These are phyloP conservation scores for Sugiyamaella neomexicana DNA, from an alignment of 1,139 yeast genomes.

Conservation along the genomic window DNA sequence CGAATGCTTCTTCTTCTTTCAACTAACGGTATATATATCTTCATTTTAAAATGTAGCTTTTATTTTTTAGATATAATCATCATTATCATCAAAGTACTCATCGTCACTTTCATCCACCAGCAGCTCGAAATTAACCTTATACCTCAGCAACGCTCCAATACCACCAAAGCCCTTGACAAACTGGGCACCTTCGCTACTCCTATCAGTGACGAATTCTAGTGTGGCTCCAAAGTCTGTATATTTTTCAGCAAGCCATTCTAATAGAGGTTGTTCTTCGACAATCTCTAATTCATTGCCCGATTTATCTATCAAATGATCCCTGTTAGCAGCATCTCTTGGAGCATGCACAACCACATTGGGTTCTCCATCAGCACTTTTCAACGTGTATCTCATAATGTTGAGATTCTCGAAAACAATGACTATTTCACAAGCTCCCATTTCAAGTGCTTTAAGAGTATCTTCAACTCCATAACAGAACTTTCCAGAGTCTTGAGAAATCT, in stretches of 20 bases:
- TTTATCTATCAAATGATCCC: conserved; percentile 76
- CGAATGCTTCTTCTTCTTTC: too few relatives aligned
- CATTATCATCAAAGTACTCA: conserved; percentile 78
- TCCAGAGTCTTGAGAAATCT: conserved; percentile 95
- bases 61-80: conserved; percentile 39
- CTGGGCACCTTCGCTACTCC: conserved; percentile 97
- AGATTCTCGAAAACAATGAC: conserved; percentile 91
- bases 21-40: neutral
- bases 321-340: conserved; percentile 55
- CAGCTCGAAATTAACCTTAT: conserved; percentile 95
- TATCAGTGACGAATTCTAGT: conserved; percentile 93
- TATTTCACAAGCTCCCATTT: conserved; percentile 92
- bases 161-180: conserved; percentile 98
- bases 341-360: conserved; percentile 69
- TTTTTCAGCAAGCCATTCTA: conserved; percentile 98
- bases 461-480: conserved; percentile 96
- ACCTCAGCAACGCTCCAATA: conserved; percentile 92
- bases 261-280: conserved; percentile 73
- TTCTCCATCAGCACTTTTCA: conserved; percentile 80
- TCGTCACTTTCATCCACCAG: conserved; percentile 86
- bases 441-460: conserved; percentile 93
- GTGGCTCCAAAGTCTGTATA: conserved; percentile 93
- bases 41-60: neutral
- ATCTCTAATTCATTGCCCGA: conserved; percentile 87
- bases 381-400: conserved; percentile 77